Conservation (phyloP, 306 rosid species). For the Medicago lupulina region DNA sequence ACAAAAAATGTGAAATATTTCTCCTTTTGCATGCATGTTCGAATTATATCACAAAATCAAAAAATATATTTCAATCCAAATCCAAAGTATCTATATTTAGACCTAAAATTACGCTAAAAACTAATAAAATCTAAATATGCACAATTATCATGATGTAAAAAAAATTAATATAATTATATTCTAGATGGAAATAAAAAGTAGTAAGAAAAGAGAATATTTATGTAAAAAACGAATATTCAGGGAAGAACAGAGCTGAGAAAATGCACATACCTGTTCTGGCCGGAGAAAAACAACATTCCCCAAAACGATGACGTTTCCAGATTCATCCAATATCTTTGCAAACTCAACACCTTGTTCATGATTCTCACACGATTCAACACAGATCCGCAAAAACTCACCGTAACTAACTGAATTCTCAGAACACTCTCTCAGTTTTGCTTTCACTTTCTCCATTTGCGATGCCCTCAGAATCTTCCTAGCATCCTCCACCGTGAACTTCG, state of each 20-base stretch:
- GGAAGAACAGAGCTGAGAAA: background rate
- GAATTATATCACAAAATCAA: background rate
- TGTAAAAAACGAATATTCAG: background rate
- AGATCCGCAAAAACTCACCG: conserved; percentile 62
- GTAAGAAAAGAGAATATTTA: background rate
- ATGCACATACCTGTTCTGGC: conserved; percentile 82
- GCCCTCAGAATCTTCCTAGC: conserved; percentile 74
- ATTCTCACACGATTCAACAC: conserved; percentile 59
- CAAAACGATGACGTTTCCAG: conserved; percentile 82
- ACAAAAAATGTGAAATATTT: too few relatives aligned
- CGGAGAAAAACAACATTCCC: conserved; percentile 81
- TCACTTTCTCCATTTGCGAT: conserved; percentile 69
- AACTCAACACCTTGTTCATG: conserved; percentile 65
- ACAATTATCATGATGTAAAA: background rate
- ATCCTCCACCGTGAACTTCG: conserved; percentile 55
- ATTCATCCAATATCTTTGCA: conserved; percentile 72
- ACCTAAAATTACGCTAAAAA: background rate
- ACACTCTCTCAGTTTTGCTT: conserved; percentile 56
- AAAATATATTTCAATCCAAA: background rate
- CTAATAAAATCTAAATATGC: background rate
- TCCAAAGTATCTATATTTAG: background rate
- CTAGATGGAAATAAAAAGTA: too few relatives aligned
- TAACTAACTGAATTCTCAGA: conserved; percentile 59
- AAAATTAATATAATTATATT: too few relatives aligned
- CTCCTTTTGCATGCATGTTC: background rate